Evolutionary conservation across 2,329 filamentous ascomycete species (phyloP).

Genomic region (Dactylella cylindrospora): DNA sequence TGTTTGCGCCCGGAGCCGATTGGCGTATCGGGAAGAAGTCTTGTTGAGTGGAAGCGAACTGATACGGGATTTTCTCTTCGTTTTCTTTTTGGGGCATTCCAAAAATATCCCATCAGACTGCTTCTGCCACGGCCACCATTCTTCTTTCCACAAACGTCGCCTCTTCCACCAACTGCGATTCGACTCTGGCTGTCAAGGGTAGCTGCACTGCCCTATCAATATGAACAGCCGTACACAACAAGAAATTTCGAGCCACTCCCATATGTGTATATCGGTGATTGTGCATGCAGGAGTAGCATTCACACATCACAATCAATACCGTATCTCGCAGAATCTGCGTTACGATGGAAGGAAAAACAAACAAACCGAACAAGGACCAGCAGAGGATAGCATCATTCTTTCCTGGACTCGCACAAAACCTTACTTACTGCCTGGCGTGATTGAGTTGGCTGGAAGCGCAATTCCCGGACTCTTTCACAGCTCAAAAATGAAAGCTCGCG

Average conservation of each 20-base stretch:
- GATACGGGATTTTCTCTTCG: no score
- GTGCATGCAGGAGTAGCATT: conserved; percentile 31
- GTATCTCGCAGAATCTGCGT: conserved; percentile 40
- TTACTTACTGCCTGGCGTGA: conserved; percentile 29
- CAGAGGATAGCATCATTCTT: conserved; percentile 15
- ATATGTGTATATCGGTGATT: conserved; percentile 27
- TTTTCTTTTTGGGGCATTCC: conserved; percentile 16
- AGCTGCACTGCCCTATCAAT: conserved; percentile 35
- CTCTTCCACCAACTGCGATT: no score
- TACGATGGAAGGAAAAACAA: conserved; percentile 18
- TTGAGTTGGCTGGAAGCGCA: conserved; percentile 21
- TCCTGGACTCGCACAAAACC: conserved; percentile 19
- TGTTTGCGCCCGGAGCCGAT: conserved; percentile 5
- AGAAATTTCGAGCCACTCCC: no score
- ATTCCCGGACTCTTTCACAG: conserved; percentile 9
- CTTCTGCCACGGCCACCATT: no score
- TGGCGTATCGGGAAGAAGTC: no score
- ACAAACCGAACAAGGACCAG: conserved; percentile 18
- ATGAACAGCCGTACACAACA: conserved; percentile 9
- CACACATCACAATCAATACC: conserved; percentile 37
- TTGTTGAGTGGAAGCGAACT: no score
- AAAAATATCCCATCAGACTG: conserved; percentile 29
- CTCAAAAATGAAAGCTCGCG: conserved; percentile 32
- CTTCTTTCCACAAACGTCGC: no score
- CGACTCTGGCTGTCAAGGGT: conserved; percentile 19